A percentile compares a stretch with the other conserved stretches of the same genome.
Conservation (phyloP, 352 stramenopile genomes). For the Peronospora destructor region DNA sequence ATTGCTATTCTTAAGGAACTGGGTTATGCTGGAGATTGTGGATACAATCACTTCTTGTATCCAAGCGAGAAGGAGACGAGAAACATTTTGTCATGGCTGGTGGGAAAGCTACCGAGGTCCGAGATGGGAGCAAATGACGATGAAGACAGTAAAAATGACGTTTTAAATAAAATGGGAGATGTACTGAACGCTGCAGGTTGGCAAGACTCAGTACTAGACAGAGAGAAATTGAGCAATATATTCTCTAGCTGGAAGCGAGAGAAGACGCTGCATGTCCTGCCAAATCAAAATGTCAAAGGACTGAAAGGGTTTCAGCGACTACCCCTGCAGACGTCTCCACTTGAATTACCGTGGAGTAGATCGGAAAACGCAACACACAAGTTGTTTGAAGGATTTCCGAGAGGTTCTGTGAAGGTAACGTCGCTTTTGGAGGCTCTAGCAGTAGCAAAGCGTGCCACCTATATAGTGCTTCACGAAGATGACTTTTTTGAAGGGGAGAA, state of each 20-base stretch:
- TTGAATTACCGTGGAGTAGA: constrained; percentile 37
- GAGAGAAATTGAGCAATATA: constrained; percentile 18
- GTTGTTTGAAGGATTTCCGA: constrained; percentile 37
- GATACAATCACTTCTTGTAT: constrained; percentile 88
- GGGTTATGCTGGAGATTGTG: constrained; percentile 76
- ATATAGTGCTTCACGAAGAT: constrained; percentile 20
- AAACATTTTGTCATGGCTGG: constrained; percentile 73
- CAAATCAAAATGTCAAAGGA: constrained; percentile 27
- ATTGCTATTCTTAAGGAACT: constrained; percentile 38
- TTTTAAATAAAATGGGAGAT: background rate
- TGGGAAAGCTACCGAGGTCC: constrained; percentile 59
- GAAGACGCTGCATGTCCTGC: constrained; percentile 41
- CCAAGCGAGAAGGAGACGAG: constrained; percentile 77
- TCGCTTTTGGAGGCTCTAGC: constrained; percentile 42
- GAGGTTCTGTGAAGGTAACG: constrained; percentile 14
- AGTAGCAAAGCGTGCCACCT: constrained; percentile 9
- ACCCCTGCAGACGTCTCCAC: constrained; percentile 29
- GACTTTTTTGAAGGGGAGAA: constrained; percentile 19
- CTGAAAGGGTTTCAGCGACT: constrained; percentile 50
- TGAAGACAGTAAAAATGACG: constrained; percentile 10
- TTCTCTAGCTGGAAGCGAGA: constrained; percentile 50
- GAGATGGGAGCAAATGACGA: constrained; percentile 25
- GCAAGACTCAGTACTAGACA: constrained; percentile 7
- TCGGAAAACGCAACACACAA: background rate
- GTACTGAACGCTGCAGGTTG: background rate